Evolutionary conservation across 2,329 filamentous ascomycete genomes (phyloP).

Genomic region (Aspergillus candidus): DNA sequence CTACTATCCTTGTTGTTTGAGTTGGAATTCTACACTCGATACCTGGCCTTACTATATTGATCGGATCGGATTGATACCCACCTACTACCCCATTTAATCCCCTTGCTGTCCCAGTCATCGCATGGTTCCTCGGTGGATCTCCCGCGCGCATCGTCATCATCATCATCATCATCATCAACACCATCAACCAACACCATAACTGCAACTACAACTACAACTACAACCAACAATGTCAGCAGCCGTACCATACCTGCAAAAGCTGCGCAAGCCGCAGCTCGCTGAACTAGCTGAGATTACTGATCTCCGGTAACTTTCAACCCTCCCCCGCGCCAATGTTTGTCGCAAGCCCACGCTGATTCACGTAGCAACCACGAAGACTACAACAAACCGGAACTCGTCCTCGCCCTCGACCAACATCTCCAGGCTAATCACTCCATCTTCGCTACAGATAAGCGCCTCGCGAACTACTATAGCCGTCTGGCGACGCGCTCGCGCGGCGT

Average conservation of each 20-base stretch:
- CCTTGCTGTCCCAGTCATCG: conserved; percentile 32
- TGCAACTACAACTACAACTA: too few relatives aligned
- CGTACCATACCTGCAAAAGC: conserved; percentile 69
- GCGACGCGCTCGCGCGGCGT: conserved; percentile 27
- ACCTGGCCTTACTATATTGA: too few relatives aligned
- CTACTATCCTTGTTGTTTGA: too few relatives aligned
- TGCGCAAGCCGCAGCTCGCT: conserved; percentile 74
- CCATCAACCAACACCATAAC: too few relatives aligned
- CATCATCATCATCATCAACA: too few relatives aligned
- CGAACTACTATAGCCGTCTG: conserved; percentile 64
- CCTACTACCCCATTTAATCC: conserved; percentile 4
- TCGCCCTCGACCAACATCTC: conserved; percentile 66
- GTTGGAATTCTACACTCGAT: too few relatives aligned
- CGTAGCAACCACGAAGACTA: conserved; percentile 47
- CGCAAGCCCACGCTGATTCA: not conserved
- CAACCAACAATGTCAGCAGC: conserved; percentile 50
- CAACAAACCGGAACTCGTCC: conserved; percentile 75
- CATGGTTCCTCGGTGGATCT: conserved; percentile 33
- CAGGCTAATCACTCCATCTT: conserved; percentile 62
- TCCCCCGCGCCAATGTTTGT: conserved; percentile 5
- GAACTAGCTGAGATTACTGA: conserved; percentile 67
- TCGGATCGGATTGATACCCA: not conserved
- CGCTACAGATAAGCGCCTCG: conserved; percentile 57
- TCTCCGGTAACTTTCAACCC: conserved; percentile 57
- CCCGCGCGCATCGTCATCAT: conserved; percentile 23